phyloP scores from a whole-genome alignment of 345 rosid genomes.

The Dovyalis caffra region DNA sequence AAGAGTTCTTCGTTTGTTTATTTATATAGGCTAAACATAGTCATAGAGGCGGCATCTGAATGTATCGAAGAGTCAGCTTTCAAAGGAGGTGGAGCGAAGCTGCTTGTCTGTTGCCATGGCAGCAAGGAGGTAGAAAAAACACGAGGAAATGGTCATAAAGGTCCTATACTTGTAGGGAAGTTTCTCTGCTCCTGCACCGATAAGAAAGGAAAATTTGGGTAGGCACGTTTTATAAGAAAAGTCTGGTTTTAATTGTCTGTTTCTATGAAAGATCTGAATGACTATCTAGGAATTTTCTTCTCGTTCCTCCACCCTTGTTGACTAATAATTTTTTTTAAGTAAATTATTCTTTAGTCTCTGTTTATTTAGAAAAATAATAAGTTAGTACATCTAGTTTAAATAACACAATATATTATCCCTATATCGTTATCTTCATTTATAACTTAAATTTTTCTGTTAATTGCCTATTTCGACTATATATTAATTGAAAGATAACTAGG shows the following conservation, averaged over 20 bases:
- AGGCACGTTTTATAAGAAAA: not conserved
- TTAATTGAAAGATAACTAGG: no score
- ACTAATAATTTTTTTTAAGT: not conserved
- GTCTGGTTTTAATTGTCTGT: not conserved
- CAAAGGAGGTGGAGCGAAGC: slow-evolving; percentile 21
- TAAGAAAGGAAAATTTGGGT: not conserved
- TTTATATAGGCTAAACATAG: slow-evolving; percentile 7
- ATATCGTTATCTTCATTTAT: no score
- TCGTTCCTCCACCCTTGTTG: not conserved
- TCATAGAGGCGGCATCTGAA: not conserved
- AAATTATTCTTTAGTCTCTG: no score
- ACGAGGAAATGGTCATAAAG: not conserved
- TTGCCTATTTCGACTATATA: no score
- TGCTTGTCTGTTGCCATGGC: slow-evolving; percentile 4
- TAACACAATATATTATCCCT: no score
- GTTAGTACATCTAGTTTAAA: no score
- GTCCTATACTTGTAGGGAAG: slow-evolving; percentile 4
- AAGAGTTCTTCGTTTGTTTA: slow-evolving; percentile 9
- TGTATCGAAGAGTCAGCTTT: slow-evolving; percentile 8
- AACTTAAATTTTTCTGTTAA: no score
- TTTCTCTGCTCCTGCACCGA: slow-evolving; percentile 8
- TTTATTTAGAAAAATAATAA: no score
- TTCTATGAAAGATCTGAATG: not conserved
- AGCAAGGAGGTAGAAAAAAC: slow-evolving; percentile 8
- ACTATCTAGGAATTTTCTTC: not conserved